These are phyloP conservation scores for Tetrapisispora namnaoensis DNA, from an alignment of 805 yeast species.

Conservation along the genomic window DNA sequence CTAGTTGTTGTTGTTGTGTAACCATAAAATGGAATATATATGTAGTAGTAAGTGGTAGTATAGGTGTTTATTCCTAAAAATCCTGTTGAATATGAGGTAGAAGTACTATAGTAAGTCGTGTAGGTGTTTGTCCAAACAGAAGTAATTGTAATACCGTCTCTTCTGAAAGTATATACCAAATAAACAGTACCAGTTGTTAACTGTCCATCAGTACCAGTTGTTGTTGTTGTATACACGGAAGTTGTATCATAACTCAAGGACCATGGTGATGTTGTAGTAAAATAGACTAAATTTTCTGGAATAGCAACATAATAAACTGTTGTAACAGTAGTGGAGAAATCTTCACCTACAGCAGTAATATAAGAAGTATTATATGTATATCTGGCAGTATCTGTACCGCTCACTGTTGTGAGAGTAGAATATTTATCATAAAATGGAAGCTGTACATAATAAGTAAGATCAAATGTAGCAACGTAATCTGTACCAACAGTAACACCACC, in stretches of 20 bases:
- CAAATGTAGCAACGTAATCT: background rate
- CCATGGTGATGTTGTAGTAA: background rate
- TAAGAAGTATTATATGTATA: background rate
- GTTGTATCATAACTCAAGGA: background rate
- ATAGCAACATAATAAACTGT: slow-evolving; percentile 1
- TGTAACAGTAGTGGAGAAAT: background rate
- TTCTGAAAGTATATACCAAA: background rate
- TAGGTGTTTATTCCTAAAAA: background rate
- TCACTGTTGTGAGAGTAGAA: background rate
- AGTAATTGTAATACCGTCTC: slow-evolving; percentile 1
- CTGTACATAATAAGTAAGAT: background rate
- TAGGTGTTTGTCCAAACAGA: slow-evolving; percentile 3
- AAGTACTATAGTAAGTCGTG: slow-evolving; percentile 1
- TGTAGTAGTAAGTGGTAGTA: background rate
- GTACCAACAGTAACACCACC: background rate
- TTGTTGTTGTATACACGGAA: background rate
- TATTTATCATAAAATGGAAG: background rate
- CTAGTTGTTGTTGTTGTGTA: background rate
- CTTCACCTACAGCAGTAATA: slow-evolving; percentile 1
- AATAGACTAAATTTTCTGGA: background rate
- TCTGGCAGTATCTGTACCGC: background rate
- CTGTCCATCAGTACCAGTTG: slow-evolving; percentile 1
- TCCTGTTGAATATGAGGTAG: background rate
- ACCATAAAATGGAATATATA: background rate
- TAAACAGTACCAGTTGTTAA: background rate